Percentiles rank a stretch among this genome's conserved stretches.
phyloP scores from a whole-genome alignment of 768 basidiomycete species.

The Naganishia randhawae region DNA sequence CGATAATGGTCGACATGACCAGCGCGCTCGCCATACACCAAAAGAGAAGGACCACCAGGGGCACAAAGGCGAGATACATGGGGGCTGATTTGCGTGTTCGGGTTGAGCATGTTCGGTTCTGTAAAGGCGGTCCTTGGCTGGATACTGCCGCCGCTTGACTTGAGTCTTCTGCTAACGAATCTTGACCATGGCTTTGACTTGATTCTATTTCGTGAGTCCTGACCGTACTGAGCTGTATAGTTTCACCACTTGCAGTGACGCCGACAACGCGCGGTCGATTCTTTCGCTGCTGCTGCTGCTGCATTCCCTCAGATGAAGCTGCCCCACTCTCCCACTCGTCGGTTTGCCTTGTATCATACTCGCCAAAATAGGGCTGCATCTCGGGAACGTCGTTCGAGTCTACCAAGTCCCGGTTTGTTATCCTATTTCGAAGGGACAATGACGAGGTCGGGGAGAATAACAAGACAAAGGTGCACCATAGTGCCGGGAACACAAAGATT shows the following conservation, averaged over 20 bases:
- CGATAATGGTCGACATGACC: constrained; percentile 32
- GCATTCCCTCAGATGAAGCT: background rate
- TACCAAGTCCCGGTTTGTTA: background rate
- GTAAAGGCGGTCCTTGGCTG: background rate
- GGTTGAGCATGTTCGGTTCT: background rate
- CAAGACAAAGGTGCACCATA: constrained; percentile 30
- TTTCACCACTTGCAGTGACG: background rate
- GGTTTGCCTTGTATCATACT: background rate
- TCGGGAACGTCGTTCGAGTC: background rate
- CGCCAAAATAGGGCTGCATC: background rate
- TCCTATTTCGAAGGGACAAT: background rate
- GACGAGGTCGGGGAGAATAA: constrained; percentile 29
- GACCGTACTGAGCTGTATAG: constrained; percentile 6
- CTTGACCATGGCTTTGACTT: background rate
- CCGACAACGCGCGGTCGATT: background rate
- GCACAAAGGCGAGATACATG: constrained; percentile 26
- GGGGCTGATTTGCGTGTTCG: constrained; percentile 19
- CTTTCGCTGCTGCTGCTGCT: background rate
- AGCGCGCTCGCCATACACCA: constrained; percentile 26
- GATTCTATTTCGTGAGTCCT: background rate
- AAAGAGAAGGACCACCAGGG: constrained; percentile 13
- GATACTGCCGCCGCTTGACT: background rate
- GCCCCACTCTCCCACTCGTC: background rate
- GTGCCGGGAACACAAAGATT: constrained; percentile 28
- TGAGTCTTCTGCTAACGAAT: background rate